Percentiles rank a stretch among this genome's conserved stretches.
phyloP scores from a whole-genome alignment of 2,329 filamentous ascomycete genomes.

The Cladosporium sp. region DNA sequence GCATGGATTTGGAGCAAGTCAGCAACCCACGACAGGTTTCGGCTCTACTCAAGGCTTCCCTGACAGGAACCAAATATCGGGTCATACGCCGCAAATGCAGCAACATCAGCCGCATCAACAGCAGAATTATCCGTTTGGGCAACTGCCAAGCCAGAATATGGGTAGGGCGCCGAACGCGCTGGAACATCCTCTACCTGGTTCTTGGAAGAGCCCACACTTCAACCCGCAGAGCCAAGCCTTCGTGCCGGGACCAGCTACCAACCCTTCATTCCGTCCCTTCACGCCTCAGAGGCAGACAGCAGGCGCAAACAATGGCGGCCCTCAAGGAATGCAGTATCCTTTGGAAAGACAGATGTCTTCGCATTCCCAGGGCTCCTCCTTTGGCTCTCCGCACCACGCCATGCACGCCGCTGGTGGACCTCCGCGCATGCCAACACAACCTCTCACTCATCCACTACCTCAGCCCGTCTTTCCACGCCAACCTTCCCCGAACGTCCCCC shows the following conservation, averaged over 20 bases:
- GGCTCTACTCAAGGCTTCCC: not conserved
- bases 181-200: slow-evolving; percentile 78
- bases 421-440: slow-evolving; percentile 14
- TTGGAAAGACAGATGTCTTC: slow-evolving; percentile 27
- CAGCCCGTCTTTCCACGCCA: slow-evolving; percentile 33
- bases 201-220: slow-evolving; percentile 77
- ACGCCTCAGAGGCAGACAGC: slow-evolving; percentile 18
- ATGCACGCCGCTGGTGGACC: slow-evolving; percentile 3
- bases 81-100: not conserved
- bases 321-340: slow-evolving; percentile 13
- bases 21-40: not conserved
- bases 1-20: slow-evolving; percentile 15
- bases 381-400: slow-evolving; percentile 19
- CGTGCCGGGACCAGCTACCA: slow-evolving; percentile 54
- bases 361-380: slow-evolving; percentile 26
- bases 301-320: slow-evolving; percentile 10
- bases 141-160: slow-evolving; percentile 64
- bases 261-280: slow-evolving; percentile 15
- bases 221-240: slow-evolving; percentile 94
- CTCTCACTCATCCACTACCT: slow-evolving; percentile 32
- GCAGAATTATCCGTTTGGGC: slow-evolving; percentile 65
- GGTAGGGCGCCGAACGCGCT: slow-evolving; percentile 65
- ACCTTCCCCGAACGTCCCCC: slow-evolving; percentile 27
- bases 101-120: slow-evolving; percentile 14
- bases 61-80: slow-evolving; percentile 3